Percentiles rank a stretch among this genome's conserved stretches.
Evolutionary conservation across 2,329 filamentous ascomycete genomes (phyloP).

Genomic region (Ascochyta viciae-villosae): DNA sequence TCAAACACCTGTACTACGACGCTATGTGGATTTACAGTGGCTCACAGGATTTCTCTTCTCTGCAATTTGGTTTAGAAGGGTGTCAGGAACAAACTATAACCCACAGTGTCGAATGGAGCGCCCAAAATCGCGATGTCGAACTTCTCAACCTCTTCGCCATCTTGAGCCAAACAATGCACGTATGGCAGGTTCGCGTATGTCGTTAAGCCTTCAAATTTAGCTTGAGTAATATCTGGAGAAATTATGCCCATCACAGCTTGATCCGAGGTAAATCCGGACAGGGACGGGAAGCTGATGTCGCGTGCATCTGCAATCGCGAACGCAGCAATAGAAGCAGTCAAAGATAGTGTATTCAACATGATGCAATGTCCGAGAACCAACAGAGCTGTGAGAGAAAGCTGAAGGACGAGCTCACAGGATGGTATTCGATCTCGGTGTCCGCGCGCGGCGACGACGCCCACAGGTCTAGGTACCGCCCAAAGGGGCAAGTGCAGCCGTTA

Average conservation of each 20-base stretch:
- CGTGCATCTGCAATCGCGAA: slow-evolving; percentile 31
- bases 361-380: background rate
- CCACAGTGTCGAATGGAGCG: slow-evolving; percentile 58
- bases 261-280: slow-evolving; percentile 43
- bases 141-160: slow-evolving; percentile 46
- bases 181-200: slow-evolving; percentile 59
- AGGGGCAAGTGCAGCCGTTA: slow-evolving; percentile 11
- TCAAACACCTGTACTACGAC: background rate
- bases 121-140: slow-evolving; percentile 60
- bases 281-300: slow-evolving; percentile 55
- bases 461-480: background rate
- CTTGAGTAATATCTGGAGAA: slow-evolving; percentile 38
- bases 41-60: background rate
- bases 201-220: slow-evolving; percentile 52
- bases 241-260: slow-evolving; percentile 37
- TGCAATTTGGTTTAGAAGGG: background rate
- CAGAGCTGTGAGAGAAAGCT: background rate
- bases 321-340: background rate
- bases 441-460: slow-evolving; percentile 7
- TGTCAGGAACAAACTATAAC: slow-evolving; percentile 16
- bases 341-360: background rate
- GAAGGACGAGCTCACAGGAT: background rate
- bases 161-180: slow-evolving; percentile 54
- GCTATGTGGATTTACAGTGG: too few species aligned
- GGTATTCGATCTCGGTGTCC: background rate